Conservation (phyloP, 2,329 filamentous ascomycete genomes). For the Cryphonectria radicalis region DNA sequence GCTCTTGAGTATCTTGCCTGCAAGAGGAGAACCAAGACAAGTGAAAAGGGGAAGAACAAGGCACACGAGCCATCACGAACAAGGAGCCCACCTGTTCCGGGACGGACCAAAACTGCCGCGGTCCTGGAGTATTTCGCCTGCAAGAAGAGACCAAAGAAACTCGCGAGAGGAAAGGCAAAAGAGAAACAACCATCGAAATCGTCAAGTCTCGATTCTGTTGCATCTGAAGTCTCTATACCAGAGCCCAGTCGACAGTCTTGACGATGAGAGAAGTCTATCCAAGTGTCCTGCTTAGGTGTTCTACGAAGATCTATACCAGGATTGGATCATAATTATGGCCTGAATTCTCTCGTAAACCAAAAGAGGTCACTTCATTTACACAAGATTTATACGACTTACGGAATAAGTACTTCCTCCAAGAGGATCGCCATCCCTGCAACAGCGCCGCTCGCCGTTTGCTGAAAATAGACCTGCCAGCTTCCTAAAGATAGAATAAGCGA, state of each 20-base stretch:
- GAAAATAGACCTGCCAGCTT: too few species aligned
- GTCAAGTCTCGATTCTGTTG: background rate
- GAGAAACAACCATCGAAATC: background rate
- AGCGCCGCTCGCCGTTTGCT: too few species aligned
- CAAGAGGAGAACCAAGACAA: background rate
- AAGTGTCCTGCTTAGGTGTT: background rate
- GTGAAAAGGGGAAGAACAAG: background rate
- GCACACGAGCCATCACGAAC: background rate
- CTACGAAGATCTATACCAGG: too few species aligned
- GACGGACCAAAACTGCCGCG: background rate
- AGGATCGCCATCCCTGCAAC: too few species aligned
- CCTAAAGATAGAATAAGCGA: too few species aligned
- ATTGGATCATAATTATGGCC: too few species aligned
- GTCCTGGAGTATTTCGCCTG: slow-evolving; percentile 1
- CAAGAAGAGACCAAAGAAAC: background rate
- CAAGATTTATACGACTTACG: too few species aligned
- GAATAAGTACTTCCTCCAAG: too few species aligned
- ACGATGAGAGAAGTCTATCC: background rate
- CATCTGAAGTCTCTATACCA: background rate
- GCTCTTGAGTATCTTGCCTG: slow-evolving; percentile 1
- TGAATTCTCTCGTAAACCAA: too few species aligned
- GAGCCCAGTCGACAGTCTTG: background rate
- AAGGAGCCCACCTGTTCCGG: background rate
- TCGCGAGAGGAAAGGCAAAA: background rate
- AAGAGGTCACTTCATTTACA: too few species aligned